Evolutionary conservation across 2,329 filamentous ascomycete species (phyloP), one percentile per base, ranked within the genome.

Genomic region (Alternaria ethzedia): DNA sequence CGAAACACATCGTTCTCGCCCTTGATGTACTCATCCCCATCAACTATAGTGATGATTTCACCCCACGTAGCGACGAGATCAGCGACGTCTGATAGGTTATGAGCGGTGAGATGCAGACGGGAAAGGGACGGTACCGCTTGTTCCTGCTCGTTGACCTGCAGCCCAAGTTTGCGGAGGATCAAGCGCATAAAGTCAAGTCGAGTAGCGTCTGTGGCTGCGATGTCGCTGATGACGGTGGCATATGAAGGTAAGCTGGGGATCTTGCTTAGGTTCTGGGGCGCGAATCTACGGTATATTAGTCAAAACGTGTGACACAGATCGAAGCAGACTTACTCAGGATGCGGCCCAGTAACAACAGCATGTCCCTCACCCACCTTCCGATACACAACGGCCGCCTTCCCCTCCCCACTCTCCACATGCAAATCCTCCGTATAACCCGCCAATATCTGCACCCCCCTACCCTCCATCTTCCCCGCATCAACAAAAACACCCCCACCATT

Each of bases 401-500:
- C 88, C 45, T 87, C 83, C 1, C 93, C 93, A 0, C 90, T 86
- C 57, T 96, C 90, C 4, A 97, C 91, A 70, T 91, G 88, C 12
- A 97, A 79, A 13, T 90, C 83, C 36, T 93, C 90, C 0, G 86
- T 86, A 76, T 96, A 99, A 62, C 86, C 91, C 1, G 95, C 96
- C 23, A 99, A 83, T 7, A 97, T 86, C 79, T 97, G 89, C 0
- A 97, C 88, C 2, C 90, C 91, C 66, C 85, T 82, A 28, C 86
- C 85, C 59, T 84, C 82, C 59, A 88, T 84, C 47, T 86, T 87
- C 4, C 86, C 85, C 2, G 91, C 90, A 80, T 96, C 90, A 1
- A 97, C 92, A 82, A 98, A 99, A 1, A 97, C 89, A 4, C 96
- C 94, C 1, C 96, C 96, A 1, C 96, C 96, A 71, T 99, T 99